Conservation (phyloP, 495 filamentous ascomycete genomes). For the Neurospora sp. region DNA sequence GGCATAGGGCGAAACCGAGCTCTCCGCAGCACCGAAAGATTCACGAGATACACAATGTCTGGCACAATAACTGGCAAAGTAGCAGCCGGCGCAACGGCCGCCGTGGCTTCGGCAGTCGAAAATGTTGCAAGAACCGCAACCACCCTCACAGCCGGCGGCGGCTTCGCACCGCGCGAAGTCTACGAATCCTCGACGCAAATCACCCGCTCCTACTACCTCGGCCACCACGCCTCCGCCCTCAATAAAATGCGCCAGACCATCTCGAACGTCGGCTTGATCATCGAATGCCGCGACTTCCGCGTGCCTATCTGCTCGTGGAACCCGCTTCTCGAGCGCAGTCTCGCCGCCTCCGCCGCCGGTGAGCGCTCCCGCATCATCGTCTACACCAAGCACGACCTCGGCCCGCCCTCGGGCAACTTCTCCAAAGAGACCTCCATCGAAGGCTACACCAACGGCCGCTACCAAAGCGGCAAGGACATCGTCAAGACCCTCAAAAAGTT, state of each 20-base stretch:
- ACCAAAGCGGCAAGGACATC: slow-evolving; percentile 1
- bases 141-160: slow-evolving; percentile 13
- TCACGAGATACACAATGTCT: not conserved
- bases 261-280: slow-evolving; percentile 70
- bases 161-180: slow-evolving; percentile 60
- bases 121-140: slow-evolving; percentile 9
- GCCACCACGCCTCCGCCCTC: slow-evolving; percentile 81
- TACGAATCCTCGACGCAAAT: slow-evolving; percentile 58
- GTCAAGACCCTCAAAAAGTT: slow-evolving; percentile 11
- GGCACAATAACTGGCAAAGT: slow-evolving; percentile 3
- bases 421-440: not conserved
- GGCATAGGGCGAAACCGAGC: not conserved
- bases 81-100: not conserved
- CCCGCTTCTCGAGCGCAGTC: slow-evolving; percentile 72
- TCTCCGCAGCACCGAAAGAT: not conserved
- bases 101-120: not conserved
- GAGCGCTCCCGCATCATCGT: slow-evolving; percentile 63
- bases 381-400: slow-evolving; percentile 85
- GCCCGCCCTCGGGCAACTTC: slow-evolving; percentile 14
- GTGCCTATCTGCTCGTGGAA: slow-evolving; percentile 83
- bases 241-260: slow-evolving; percentile 77
- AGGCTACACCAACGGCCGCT: not conserved
- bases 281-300: slow-evolving; percentile 92
- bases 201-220: slow-evolving; percentile 90
- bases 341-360: slow-evolving; percentile 41